Evolutionary conservation across 805 yeast genomes (phyloP), one percentile per base, ranked within the genome.

Genomic region (Wickerhamiella qilinensis): DNA sequence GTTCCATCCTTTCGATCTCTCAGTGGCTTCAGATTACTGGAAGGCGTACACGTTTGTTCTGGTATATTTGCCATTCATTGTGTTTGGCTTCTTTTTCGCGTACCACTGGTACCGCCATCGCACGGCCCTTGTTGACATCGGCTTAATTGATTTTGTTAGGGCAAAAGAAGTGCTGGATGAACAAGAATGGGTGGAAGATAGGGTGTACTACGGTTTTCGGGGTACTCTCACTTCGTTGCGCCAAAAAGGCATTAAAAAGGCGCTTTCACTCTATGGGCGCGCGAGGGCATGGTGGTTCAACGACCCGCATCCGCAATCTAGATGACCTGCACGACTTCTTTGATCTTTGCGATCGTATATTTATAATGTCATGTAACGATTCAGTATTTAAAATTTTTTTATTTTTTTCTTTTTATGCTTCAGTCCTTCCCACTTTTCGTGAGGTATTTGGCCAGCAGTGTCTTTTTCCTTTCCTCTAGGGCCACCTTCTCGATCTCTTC

Each of bases 131-230:
- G 80, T 73, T 37, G 65, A 78, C 36, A 59, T 80, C 36, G 86
- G 79, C 46, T 77, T 79, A 30, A 55, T 83, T 42, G 91, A 82
- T 54, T 67, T 78, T 52, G 91, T 79, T 52, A 68, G 82, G 0
- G 93, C 42, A 2, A 40, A 39, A 29, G 38, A 35, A 11, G 35
- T 34, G 15, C 45, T 47, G 40, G 51, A 47, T 22, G 39, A 38
- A 9, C 45, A 46, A 21, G 51, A 47, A 35, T 47, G 51, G 51
- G 49, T 40, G 19, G 51, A 47, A 32, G 51, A 47, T 36, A 48
- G 51, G 12, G 45, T 47, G 2, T 47, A 42, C 32, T 39, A 43
- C 21, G 40, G 42, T 2, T 30, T 35, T n/a, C 34, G 42, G 7
- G 45, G 36, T 8, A 25, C 34, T 11, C 29, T 44, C 8, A 9